Percentiles rank a stretch among this genome's conserved stretches.
These are phyloP conservation scores for Tetrahymena elliotti DNA, from an alignment of 73 alveolate species.

Conservation along the genomic window DNA sequence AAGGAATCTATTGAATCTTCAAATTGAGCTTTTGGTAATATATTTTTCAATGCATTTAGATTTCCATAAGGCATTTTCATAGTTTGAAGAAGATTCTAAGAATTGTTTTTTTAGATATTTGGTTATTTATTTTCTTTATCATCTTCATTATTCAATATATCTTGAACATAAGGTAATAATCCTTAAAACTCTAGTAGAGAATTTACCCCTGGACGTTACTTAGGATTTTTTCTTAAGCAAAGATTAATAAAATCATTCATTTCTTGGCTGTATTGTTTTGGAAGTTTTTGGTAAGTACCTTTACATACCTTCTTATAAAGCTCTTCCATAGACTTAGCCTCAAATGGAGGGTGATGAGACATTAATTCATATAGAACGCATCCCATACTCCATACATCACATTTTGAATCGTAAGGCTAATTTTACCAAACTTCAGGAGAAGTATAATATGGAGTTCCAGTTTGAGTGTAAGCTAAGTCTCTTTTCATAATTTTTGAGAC, in stretches of 20 bases:
- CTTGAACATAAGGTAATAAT: neutral
- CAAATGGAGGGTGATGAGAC: neutral
- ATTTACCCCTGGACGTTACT: neutral
- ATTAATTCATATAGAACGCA: slow-evolving; percentile 68
- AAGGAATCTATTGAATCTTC: neutral
- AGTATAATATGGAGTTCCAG: slow-evolving; percentile 80
- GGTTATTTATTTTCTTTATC: neutral
- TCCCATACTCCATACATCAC: slow-evolving; percentile 89
- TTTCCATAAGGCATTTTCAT: neutral
- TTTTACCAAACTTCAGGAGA: slow-evolving; percentile 79
- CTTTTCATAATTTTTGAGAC: slow-evolving; percentile 62
- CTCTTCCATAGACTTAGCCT: neutral
- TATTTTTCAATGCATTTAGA: neutral
- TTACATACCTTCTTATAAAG: neutral
- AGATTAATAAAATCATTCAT: neutral
- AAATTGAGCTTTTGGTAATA: neutral
- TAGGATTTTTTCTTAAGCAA: neutral
- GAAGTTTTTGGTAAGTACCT: neutral
- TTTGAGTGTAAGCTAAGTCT: slow-evolving; percentile 64
- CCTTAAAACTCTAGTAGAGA: neutral
- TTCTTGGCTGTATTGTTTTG: neutral
- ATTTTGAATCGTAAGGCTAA: slow-evolving; percentile 73
- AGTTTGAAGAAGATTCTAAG: neutral
- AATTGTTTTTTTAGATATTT: neutral
- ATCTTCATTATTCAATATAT: neutral